phyloP scores from a whole-genome alignment of 2,329 filamentous ascomycete genomes.

The Arthrobotrys megalospora region DNA sequence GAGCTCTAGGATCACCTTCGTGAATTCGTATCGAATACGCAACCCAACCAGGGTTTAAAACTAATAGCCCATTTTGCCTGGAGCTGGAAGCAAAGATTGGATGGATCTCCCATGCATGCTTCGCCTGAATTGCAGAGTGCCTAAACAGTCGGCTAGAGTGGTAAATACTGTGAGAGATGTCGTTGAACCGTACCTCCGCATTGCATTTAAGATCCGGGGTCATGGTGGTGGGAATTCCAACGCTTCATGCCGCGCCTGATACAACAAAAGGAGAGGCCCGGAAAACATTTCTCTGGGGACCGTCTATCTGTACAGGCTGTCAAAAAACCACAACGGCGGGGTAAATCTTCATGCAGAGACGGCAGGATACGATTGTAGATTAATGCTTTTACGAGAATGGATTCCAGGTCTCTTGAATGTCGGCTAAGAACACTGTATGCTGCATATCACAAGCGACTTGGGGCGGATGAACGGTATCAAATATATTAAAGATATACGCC shows the following conservation, averaged over 20 bases:
- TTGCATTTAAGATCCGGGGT: slow-evolving; percentile 36
- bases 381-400: slow-evolving; percentile 34
- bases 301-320: slow-evolving; percentile 18
- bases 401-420: slow-evolving; percentile 12
- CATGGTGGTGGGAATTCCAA: slow-evolving; percentile 41
- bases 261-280: background rate
- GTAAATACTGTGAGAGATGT: background rate
- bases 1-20: too few relatives aligned
- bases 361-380: slow-evolving; percentile 28
- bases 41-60: slow-evolving; percentile 26
- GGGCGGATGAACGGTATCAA: slow-evolving; percentile 34
- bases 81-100: background rate
- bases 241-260: slow-evolving; percentile 27
- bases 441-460: slow-evolving; percentile 32
- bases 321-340: slow-evolving; percentile 12
- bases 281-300: background rate
- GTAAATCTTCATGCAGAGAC: slow-evolving; percentile 34
- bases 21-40: slow-evolving; percentile 10
- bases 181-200: background rate
- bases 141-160: slow-evolving; percentile 15
- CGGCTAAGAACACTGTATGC: slow-evolving; percentile 32
- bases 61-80: slow-evolving; percentile 33
- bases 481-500: slow-evolving; percentile 47
- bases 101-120: slow-evolving; percentile 22
- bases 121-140: slow-evolving; percentile 31